A percentile compares a stretch with the other conserved stretches of the same genome.
phyloP scores from a whole-genome alignment of 2,329 filamentous ascomycete genomes.

The Claviceps digitariae region DNA sequence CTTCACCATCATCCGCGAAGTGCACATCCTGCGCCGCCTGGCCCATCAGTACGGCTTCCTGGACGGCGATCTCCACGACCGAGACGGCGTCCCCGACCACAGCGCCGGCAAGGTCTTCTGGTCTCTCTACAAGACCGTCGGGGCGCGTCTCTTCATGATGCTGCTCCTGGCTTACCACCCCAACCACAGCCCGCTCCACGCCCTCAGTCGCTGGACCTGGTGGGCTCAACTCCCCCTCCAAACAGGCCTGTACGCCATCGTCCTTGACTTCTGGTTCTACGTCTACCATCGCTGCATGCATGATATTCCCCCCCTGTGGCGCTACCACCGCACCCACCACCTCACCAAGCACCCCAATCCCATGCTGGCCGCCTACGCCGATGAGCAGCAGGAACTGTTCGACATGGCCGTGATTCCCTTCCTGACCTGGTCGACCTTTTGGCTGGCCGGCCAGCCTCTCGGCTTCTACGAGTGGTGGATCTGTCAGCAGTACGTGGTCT shows the following conservation, averaged over 20 bases:
- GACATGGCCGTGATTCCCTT: constrained; percentile 27
- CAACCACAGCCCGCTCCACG: constrained; percentile 11
- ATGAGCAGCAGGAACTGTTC: constrained; percentile 26
- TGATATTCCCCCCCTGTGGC: constrained; percentile 25
- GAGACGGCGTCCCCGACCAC: constrained; percentile 24
- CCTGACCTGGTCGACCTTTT: constrained; percentile 22
- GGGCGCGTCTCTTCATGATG: constrained; percentile 20
- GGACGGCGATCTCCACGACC: constrained; percentile 22
- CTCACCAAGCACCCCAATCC: constrained; percentile 29
- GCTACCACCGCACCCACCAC: constrained; percentile 30
- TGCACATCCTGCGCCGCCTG: constrained; percentile 23
- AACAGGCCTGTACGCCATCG: constrained; percentile 11
- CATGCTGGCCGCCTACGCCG: constrained; percentile 18
- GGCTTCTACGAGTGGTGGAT: constrained; percentile 34
- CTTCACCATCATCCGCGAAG: constrained; percentile 24
- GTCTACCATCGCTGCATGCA: constrained; percentile 24
- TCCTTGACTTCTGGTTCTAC: constrained; percentile 31
- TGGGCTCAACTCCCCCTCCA: constrained; percentile 24
- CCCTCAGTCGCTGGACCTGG: constrained; percentile 5
- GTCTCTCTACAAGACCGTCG: constrained; percentile 21
- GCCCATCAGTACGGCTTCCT: constrained; percentile 27
- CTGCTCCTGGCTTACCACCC: constrained; percentile 15
- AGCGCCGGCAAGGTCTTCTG: constrained; percentile 21
- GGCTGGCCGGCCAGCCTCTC: constrained; percentile 23
- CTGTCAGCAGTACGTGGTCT: constrained; percentile 29